Evolutionary conservation across 2,329 filamentous ascomycete species (phyloP), one percentile per base, ranked within the genome.

Genomic region (Penicillium sp.): DNA sequence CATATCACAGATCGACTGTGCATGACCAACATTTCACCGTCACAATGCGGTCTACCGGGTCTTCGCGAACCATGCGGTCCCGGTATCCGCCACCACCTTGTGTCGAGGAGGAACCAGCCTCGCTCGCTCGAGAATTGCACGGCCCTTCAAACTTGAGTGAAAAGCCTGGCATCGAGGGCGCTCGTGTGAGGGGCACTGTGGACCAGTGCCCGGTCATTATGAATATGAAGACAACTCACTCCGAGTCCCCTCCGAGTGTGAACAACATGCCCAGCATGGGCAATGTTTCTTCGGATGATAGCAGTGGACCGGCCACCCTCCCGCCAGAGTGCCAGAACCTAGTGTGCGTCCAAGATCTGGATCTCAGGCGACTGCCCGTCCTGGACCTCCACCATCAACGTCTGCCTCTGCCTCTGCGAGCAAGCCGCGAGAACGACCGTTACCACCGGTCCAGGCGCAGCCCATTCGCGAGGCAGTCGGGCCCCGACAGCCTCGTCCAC

Each of bases 181-280:
- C 70, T 17, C 63, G 70, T 54, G 64, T 58, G 56, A 70, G 76
- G 63, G 79, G 80, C 45, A 71, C 74, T 43, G 67, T 81, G 61
- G 78, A 81, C 62, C 80, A 82, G 62, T 73, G 73, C 56, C 79
- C 79, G 5, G 70, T 82, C 45, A 73, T 82, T 48, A 58, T 79
- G 55, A 67, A 74, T 53, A 66, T 65, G 55, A 65, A 75, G 51
- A 57, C 63, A 15, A 55, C 66, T 38, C 59, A 67, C 4, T 17
- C 53, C 1, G 38, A 59, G 52, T 45, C 61, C 59, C 53, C 62
- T 10, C 53, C 57, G 35, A 62, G 67, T 38, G 48, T 63, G 50
- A 56, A 57, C 17, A 63, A 55, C 31, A 38, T 67, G 57, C 54
- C 67, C 55, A 55, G 68, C 58, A 60, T 67, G 31, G 67, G 59